Evolutionary conservation across 352 stramenopile species (phyloP).

Genomic region (Phytopythium helicoides): DNA sequence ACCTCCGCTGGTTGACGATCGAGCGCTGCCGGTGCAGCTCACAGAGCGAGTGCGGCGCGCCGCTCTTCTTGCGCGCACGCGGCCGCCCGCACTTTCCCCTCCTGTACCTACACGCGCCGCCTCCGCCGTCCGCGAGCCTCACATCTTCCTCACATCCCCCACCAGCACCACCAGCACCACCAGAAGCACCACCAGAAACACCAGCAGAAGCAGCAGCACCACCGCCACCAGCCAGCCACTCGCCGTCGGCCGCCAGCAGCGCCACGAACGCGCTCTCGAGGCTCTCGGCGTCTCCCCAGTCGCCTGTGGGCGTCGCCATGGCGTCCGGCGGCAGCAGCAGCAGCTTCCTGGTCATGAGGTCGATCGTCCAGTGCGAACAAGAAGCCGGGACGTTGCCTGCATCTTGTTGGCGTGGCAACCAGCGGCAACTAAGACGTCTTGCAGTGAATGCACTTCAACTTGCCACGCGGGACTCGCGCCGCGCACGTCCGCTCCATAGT

Average conservation of each 20-base stretch:
- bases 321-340: too few relatives aligned
- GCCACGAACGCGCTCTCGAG: conserved; percentile 1
- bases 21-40: conserved; percentile 59
- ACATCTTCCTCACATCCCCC: too few relatives aligned
- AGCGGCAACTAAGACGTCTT: neutral
- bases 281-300: neutral
- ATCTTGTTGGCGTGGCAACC: too few relatives aligned
- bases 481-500: neutral
- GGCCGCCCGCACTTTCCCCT: conserved; percentile 44
- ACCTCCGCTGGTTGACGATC: conserved; percentile 53
- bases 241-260: neutral
- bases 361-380: too few relatives aligned
- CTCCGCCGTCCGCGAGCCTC: too few relatives aligned
- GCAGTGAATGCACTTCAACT: conserved; percentile 2
- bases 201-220: too few relatives aligned
- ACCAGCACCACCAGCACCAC: too few relatives aligned
- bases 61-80: conserved; percentile 69
- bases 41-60: conserved; percentile 58
- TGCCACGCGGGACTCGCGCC: neutral
- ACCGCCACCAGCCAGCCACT: neutral
- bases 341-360: too few relatives aligned
- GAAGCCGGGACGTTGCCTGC: too few relatives aligned
- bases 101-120: conserved; percentile 26
- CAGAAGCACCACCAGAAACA: too few relatives aligned
- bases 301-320: too few relatives aligned